Evolutionary conservation across 768 basidiomycete genomes (phyloP), one percentile per base, ranked within the genome.

Genomic region (Clitopilus passeckerianus): DNA sequence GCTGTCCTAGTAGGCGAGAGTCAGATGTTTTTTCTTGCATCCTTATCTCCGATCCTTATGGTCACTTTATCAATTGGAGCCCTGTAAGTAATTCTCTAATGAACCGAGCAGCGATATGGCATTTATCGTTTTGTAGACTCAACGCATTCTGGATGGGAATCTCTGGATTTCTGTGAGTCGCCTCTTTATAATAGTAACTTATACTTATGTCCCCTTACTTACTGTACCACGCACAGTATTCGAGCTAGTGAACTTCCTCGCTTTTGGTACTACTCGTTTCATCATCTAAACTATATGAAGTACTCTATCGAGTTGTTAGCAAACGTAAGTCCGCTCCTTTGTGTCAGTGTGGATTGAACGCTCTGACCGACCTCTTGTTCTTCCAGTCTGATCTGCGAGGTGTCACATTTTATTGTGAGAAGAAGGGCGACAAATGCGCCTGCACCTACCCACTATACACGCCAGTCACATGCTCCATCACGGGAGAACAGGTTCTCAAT

Each of bases 111-210:
- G 37, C 8, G 34, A n/a, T 9, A 54, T n/a, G 59, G 30, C 35
- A 8, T 46, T 24, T 1, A 43, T 20, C 8, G 33, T 27, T 23
- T 10, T 14, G 24, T 30, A 68, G 76, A 62, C 60, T 80, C 34
- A 82, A 80, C 61, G 80, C 78, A 0, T 81, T 86, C 60, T 85
- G 82, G 83, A 86, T 85, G 84, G 75, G 77, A 59, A 76, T 79
- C 15, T 75, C 78, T 27, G 75, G 77, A 12, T 77, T 78, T 59
- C 76, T 78, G 77, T 74, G 46, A 57, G 72, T 72, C 33, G 9
- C 37, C 15, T 9, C 23, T 35, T 34, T 12, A 34, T 12, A 34
- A 9, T 54, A 30, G 53, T 18, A 5, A 33, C 27, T 34, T 55
- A 30, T 52, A 44, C 52, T n/a, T n/a, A n/a, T n/a, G n/a, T n/a